These are phyloP conservation scores for Zopfochytrium polystomum DNA, from an alignment of 371 early-diverging fungal species.

Conservation along the genomic window DNA sequence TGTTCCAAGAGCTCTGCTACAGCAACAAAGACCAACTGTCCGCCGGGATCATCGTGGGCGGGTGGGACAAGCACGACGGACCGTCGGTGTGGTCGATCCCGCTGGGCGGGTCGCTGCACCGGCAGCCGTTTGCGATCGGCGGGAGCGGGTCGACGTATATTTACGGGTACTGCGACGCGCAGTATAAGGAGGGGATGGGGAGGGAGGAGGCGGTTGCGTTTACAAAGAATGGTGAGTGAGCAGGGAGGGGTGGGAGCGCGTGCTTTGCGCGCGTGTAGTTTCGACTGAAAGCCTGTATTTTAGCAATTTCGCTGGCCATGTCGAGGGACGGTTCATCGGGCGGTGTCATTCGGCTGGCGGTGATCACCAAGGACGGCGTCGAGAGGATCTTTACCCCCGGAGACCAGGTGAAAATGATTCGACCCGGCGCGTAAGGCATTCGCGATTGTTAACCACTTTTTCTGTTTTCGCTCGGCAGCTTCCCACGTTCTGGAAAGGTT, in stretches of 20 bases:
- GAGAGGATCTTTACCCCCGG: slow-evolving; percentile 91
- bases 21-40: slow-evolving; percentile 84
- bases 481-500: slow-evolving; percentile 49
- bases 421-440: too few species aligned
- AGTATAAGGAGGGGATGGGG: slow-evolving; percentile 81
- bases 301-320: slow-evolving; percentile 95
- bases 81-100: slow-evolving; percentile 91
- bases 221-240: slow-evolving; percentile 83
- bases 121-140: slow-evolving; percentile 92
- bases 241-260: too few species aligned
- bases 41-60: slow-evolving; percentile 99
- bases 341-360: slow-evolving; percentile 95
- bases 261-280: slow-evolving; percentile 4
- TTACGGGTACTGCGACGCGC: slow-evolving; percentile 96
- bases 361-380: slow-evolving; percentile 90
- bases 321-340: slow-evolving; percentile 98
- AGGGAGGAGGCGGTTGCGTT: slow-evolving; percentile 90
- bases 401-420: too few species aligned
- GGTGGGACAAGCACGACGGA: slow-evolving; percentile 94
- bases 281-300: background rate
- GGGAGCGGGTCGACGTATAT: slow-evolving; percentile 98
- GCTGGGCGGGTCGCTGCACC: slow-evolving; percentile 93
- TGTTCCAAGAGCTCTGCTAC: slow-evolving; percentile 95
- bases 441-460: too few species aligned
- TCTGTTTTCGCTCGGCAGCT: too few species aligned